Base-by-base conservation (phyloP, 2,329 filamentous ascomycete species). In the Apiospora marii region DNA sequence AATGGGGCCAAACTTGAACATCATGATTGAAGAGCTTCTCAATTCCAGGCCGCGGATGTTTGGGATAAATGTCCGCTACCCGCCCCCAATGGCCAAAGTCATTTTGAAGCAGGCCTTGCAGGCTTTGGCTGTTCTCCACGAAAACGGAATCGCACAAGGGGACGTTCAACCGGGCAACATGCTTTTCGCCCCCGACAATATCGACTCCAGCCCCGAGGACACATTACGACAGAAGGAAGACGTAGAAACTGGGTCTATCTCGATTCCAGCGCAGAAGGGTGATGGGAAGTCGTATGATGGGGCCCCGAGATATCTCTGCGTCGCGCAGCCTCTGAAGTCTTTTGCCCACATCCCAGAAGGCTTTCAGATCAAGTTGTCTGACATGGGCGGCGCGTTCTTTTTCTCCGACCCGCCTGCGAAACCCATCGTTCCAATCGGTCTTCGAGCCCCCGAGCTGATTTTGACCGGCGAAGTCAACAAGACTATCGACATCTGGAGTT, bases 101-200 rank as follows among this genome's bases (percentile, higher is more conserved):
- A 83, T 85, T 77, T 79, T 83, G 14, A 82, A 82, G 72, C 83
- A 85, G 75, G 77, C 78, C 70, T 74, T 86, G 43, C 73, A 79
- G 48, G 82, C 81, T 51, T 77, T 86, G 58, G 77, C 78, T 64
- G 76, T 78, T 74, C 77, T 87, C n/a, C 83, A 86, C 70, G 73
- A 80, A 51, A 78, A 81, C 46, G 79, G 80, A 27, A 80, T 85
- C 73, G 79, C 80, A 49, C 83, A 86, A 77, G 82, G 84, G 74
- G 83, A 83, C 70, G 78, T 83, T 43, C 81, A 82, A 67, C 81
- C 81, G 19, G 82, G 81, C 58, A 83, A 83, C 73, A 78, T 83
- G 72, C 80, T 84, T 61, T 83, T 83, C 70, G 48, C 76, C 58
- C 74, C 82, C 58, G n/a, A 77, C 58, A 70, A 79, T 70, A 78